A percentile compares a stretch with the other conserved stretches of the same genome.
phyloP scores from a whole-genome alignment of 176 grass and related monocot species.

The Musa beccarii region DNA sequence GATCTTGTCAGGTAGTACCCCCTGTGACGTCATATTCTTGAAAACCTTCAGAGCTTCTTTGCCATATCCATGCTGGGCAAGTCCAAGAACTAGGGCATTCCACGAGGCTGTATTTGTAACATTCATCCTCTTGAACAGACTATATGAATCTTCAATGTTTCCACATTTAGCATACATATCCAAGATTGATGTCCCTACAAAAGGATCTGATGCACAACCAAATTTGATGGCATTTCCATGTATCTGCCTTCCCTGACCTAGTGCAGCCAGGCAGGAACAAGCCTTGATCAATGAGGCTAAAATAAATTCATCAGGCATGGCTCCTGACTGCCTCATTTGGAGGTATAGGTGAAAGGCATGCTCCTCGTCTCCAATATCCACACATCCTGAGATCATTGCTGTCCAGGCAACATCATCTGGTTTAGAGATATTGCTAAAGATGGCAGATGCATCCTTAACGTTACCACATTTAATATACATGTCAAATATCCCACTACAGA shows the following conservation, averaged over 20 bases:
- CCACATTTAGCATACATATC: slow-evolving; percentile 34
- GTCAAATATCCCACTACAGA: slow-evolving; percentile 16
- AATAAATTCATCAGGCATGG: slow-evolving; percentile 21
- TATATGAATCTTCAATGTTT: slow-evolving; percentile 20
- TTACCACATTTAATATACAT: slow-evolving; percentile 21
- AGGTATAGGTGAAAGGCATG: slow-evolving; percentile 18
- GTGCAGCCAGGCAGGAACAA: slow-evolving; percentile 21
- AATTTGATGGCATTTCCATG: slow-evolving; percentile 25
- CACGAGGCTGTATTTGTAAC: slow-evolving; percentile 19
- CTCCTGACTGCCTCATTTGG: slow-evolving; percentile 21
- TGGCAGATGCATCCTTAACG: neutral
- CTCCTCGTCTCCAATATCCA: slow-evolving; percentile 24
- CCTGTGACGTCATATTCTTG: slow-evolving; percentile 12
- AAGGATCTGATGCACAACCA: slow-evolving; percentile 19
- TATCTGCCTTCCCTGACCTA: slow-evolving; percentile 24
- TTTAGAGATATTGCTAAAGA: slow-evolving; percentile 9
- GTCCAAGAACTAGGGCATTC: slow-evolving; percentile 19
- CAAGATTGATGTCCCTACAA: slow-evolving; percentile 25
- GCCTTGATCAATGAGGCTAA: slow-evolving; percentile 22
- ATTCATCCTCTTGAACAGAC: slow-evolving; percentile 13
- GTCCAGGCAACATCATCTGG: slow-evolving; percentile 27
- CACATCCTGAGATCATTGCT: slow-evolving; percentile 19
- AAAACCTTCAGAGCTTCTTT: slow-evolving; percentile 19
- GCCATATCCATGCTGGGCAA: slow-evolving; percentile 18
- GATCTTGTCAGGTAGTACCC: slow-evolving; percentile 17